Base-by-base conservation (phyloP, 208 protist species). In the Phytomonas sp. region DNA sequence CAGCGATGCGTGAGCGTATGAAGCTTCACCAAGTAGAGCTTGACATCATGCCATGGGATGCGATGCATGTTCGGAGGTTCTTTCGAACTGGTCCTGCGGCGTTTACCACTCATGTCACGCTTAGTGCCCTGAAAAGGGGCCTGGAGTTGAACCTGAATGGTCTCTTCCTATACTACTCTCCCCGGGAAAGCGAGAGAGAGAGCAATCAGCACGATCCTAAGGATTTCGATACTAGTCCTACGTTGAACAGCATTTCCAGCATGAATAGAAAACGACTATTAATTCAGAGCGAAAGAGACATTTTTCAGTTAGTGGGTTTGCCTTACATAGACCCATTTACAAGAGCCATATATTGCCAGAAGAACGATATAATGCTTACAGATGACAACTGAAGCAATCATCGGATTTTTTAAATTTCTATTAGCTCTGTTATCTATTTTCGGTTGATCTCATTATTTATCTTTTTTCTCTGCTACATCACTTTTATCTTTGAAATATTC, bases 261-360 rank as follows among this genome's bases (percentile, higher is more conserved):
- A 49, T 49, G 40, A 12, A 49, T 49, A 49, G 64, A 19, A 68
- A 32, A 31, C 4, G 64, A n/a, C 56, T 84, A 14, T 8, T 73
- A 1, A n/a, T 91, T 33, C n/a, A 67, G 0, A 80, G 72, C 7
- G 88, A 91, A 59, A 67, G 45, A 30, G 79, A 89, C 26, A 63
- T 94, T 40, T 84, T 94, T 19, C 40, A 69, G 23, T 16, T 78
- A 7, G 62, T 86, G 10, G 68, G 78, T 14, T 2, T 94, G 37
- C 85, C 88, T 14, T 82, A 83, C 62, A 76, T 91, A 0, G 71
- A 94, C 40, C 83, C 86, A 32, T 32, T 89, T 49, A 60, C 86
- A 63, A 80, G 88, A 5, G 69, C 78, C n/a, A 79, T 81, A 3
- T 93, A 88, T 59, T 93, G 88, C 59, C 79, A 86, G 69, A 45